Base-by-base conservation (phyloP, 306 rosid species). In the Glycyrrhiza uralensis region DNA sequence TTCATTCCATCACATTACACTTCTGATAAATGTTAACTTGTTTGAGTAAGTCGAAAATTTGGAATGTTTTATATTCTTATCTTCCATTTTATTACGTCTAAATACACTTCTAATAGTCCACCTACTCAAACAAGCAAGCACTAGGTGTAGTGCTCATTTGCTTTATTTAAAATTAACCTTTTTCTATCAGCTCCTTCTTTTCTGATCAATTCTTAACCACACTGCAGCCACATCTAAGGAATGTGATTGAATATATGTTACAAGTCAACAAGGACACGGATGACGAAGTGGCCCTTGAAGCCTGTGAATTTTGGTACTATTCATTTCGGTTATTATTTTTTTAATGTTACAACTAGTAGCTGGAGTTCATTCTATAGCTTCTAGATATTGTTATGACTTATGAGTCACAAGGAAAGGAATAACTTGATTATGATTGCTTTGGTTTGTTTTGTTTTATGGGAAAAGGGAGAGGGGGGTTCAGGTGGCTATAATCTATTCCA, bases 271-370 rank as follows among this genome's bases (percentile, higher is more conserved):
- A 92, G 80, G 99, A 95, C 72, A 60, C 76, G 5, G 97, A 95
- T 77, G 97, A 95, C 7, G 99, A 95, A 81, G 99, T 95, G 33
- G 91, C 99, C 47, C 99, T 95, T 62, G 96, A 95, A 83, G 87
- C 99, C 59, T 95, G 99, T 85, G 99, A 95, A 92, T 95, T 95
- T 82, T 95, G 99, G 99, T 95, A 91, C 61, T 61, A 13, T 32
- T 59, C 30, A n/a, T 39, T 59, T 39, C 36, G 49, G 62, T 23
- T 63, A 12, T 57, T 44, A 49, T 71, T 17, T 51, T 65, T 57
- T 57, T 51, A 19, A 44, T 45, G 10, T 75, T 65, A 23, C 70
- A 30, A 4, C 23, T 58, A 61, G 68, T 68, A 69, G 39, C 72
- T 42, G 36, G 51, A 33, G 32, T 42, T 66, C 67, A 69, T 66